Percentiles rank a stretch among this genome's conserved stretches.
These are phyloP conservation scores for Basidiobolus meristosporus DNA, from an alignment of 371 early-diverging fungal genomes.

Conservation along the genomic window DNA sequence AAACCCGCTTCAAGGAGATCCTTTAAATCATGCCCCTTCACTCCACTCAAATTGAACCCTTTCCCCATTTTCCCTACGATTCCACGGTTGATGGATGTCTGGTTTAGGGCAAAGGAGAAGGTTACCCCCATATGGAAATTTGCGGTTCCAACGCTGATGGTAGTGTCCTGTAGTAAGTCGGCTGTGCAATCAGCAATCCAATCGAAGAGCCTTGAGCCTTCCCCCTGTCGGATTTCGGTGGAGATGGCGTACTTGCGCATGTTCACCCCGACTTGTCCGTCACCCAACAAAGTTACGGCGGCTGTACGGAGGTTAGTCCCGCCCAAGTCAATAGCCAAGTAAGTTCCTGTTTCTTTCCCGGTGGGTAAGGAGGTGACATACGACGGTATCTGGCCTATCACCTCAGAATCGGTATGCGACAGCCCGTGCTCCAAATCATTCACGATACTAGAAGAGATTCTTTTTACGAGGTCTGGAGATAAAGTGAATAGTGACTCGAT, in stretches of 20 bases:
- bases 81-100: conserved; percentile 55
- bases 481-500: too few species aligned
- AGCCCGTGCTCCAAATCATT: too few species aligned
- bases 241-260: conserved; percentile 72
- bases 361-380: conserved; percentile 62
- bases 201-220: conserved; percentile 59
- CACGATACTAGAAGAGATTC: too few species aligned
- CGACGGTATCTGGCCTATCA: conserved; percentile 56
- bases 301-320: conserved; percentile 84
- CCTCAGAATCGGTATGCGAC: too few species aligned
- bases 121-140: conserved; percentile 44
- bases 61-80: conserved; percentile 77
- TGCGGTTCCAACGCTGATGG: conserved; percentile 7
- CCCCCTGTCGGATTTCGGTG: conserved; percentile 49
- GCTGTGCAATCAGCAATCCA: conserved; percentile 62
- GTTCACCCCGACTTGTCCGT: conserved; percentile 35
- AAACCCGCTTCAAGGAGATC: conserved; percentile 59
- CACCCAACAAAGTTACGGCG: conserved; percentile 50
- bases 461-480: too few species aligned
- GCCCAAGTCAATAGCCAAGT: conserved; percentile 79
- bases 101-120: conserved; percentile 67
- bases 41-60: conserved; percentile 58
- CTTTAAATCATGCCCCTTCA: conserved; percentile 65
- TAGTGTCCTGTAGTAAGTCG: conserved; percentile 12
- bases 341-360: conserved; percentile 66